Evolutionary conservation across 2,329 filamentous ascomycete species (phyloP), one percentile per base, ranked within the genome.

Genomic region (Fusarium sulawesiense): DNA sequence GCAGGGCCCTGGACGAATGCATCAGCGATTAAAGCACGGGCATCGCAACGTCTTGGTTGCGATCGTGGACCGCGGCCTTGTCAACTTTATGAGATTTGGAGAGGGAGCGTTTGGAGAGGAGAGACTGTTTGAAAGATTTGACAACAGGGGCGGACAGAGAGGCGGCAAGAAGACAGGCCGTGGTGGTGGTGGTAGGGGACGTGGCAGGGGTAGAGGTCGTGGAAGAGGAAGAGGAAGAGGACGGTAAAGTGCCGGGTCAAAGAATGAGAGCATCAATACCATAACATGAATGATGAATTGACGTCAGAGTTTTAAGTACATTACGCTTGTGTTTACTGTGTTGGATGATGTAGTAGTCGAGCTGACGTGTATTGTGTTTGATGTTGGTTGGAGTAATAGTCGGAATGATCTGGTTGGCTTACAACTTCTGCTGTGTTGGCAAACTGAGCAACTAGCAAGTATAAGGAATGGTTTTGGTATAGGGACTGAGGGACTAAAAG

Each of bases 31-130:
- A 68, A 95, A 94, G 80, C 90, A 97, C 75, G 96, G 94, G 3
- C 90, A 91, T 78, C 88, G 93, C 70, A 96, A 93, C 79, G 92
- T 96, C 32, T 84, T 98, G 34, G 78, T 99, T 25, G 96, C 94
- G 0, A 88, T 98, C 4, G 94, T 98, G 34, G 96, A 98, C 78
- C 88, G 93, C 68, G 96, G 96, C 0, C 86, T 98, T 23, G 91
- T 94, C 47, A 98, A 95, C 78, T 98, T 95, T 77, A 84, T 98
- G 75, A 85, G 92, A 25, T 86, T 98, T 62, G 89, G 88, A 2
- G 94, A 98, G 82, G 90, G 89, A 13, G 91, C 90, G 1, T 98
- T 98, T 80, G 91, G 86, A 1, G 87, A 89, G 67, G 93, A 97
- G 79, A 88, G 82, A 78, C 76, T 97, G 40, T 93, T 89, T 74